Percentiles rank a stretch among this genome's conserved stretches.
Conservation (phyloP, 2,329 filamentous ascomycete genomes). For the Pseudogymnoascus sp. region DNA sequence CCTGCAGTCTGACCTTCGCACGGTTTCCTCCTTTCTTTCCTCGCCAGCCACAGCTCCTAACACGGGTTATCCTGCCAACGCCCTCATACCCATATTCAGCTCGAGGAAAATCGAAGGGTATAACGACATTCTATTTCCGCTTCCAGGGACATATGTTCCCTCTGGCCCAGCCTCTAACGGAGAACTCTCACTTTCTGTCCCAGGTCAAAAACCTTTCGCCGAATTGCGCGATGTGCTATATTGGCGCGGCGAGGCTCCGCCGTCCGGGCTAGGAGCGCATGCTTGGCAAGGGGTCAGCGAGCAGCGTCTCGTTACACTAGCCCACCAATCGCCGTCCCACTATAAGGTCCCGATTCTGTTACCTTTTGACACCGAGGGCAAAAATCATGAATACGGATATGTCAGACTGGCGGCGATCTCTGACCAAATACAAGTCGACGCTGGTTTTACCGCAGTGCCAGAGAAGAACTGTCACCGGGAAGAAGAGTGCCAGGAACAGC, state of each 20-base stretch:
- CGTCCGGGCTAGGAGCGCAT: slow-evolving; percentile 39
- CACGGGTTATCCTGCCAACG: slow-evolving; percentile 30
- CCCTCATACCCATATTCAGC: slow-evolving; percentile 46
- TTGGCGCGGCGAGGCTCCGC: slow-evolving; percentile 41
- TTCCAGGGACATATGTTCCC: slow-evolving; percentile 32
- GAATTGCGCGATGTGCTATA: slow-evolving; percentile 40
- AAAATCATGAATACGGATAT: slow-evolving; percentile 31
- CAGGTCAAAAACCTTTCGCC: slow-evolving; percentile 18
- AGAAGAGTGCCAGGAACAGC: slow-evolving; percentile 28
- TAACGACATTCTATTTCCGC: slow-evolving; percentile 41
- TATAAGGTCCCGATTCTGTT: slow-evolving; percentile 24
- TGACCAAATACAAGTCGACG: slow-evolving; percentile 23
- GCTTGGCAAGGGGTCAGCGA: slow-evolving; percentile 52
- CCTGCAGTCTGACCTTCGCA: slow-evolving; percentile 38
- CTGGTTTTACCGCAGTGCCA: slow-evolving; percentile 31
- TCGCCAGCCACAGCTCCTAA: slow-evolving; percentile 34
- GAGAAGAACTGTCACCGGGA: slow-evolving; percentile 22
- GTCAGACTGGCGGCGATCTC: slow-evolving; percentile 33
- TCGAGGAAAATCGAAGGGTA: slow-evolving; percentile 46
- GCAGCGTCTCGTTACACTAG: slow-evolving; percentile 48
- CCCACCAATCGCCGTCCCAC: slow-evolving; percentile 35
- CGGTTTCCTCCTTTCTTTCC: slow-evolving; percentile 43
- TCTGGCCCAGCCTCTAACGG: slow-evolving; percentile 33
- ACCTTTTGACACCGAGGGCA: slow-evolving; percentile 23
- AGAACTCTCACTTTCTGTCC: not conserved